Conservation (phyloP, 768 basidiomycete genomes). For the Calocybe gangraenosa region DNA sequence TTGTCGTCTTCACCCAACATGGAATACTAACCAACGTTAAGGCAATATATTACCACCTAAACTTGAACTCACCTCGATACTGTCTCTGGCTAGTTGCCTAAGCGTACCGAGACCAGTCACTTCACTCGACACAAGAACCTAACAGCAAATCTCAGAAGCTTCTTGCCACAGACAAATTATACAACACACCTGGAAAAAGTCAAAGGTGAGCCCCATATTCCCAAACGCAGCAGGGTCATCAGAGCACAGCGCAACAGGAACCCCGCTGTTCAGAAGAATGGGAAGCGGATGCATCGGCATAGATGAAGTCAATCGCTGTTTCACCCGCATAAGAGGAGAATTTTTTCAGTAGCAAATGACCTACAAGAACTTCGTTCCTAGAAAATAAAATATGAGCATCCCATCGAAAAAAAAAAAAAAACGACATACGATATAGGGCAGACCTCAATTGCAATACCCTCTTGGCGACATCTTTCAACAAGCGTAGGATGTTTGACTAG, state of each 20-base stretch:
- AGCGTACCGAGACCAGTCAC: constrained; percentile 60
- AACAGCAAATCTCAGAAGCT: background rate
- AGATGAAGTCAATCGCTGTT: constrained; percentile 67
- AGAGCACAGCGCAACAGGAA: constrained; percentile 66
- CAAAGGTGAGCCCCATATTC: constrained; percentile 73
- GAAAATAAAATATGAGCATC: background rate
- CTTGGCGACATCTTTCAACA: constrained; percentile 61
- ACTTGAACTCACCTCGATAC: constrained; percentile 44
- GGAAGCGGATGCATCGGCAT: constrained; percentile 81
- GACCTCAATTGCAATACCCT: constrained; percentile 63
- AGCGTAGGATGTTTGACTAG: constrained; percentile 74
- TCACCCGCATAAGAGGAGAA: too few relatives aligned
- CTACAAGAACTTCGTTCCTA: constrained; percentile 73
- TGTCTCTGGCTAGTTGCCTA: constrained; percentile 60
- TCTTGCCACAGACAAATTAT: background rate
- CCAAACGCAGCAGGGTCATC: constrained; percentile 79
- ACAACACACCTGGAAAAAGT: constrained; percentile 64
- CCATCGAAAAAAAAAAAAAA: background rate
- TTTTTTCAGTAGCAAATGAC: constrained; percentile 1
- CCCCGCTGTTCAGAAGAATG: constrained; percentile 64
- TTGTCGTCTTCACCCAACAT: constrained; percentile 47
- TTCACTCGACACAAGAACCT: constrained; percentile 70
- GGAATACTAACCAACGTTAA: constrained; percentile 39
- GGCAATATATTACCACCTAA: background rate
- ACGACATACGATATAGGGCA: constrained; percentile 75